Evolutionary conservation across 208 protist genomes (phyloP), one percentile per base, ranked within the genome.

Genomic region (Crithidia brevicula): DNA sequence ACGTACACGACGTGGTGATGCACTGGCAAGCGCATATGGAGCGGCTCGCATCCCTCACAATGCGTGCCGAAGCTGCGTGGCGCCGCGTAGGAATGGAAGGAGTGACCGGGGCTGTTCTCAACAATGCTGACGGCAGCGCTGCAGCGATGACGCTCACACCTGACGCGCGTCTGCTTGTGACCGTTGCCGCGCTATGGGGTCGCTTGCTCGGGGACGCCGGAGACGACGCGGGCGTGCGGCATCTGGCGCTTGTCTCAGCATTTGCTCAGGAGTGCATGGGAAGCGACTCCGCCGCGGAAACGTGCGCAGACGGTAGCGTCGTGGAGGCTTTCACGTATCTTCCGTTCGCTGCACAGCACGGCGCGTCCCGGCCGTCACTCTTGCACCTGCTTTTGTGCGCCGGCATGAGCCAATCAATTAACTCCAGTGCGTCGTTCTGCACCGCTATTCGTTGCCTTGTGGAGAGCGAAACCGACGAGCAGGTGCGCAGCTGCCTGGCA

Each of bases 161-260:
- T 4, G 53, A 57, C 3, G 42, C 69, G 30, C 23, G 36, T 8
- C 58, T 76, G 20, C 47, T 62, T 47, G 11, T 69, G 47, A 57
- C 36, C 1, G 43, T 76, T 1, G 67, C 74, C 9, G 42, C 52
- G n/a, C 63, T 81, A 11, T 81, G 74, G 74, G 74, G 74, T 3
- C 46, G 49, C 2, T 49, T 81, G 15, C 38, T 81, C 15, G 34
- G 5, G 33, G 45, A 27, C 16, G 47, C n/a, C 30, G 38, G 27
- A 36, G 8, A 15, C 64, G 28, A 9, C 42, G 38, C 2, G 36
- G 47, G 16, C 33, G 9, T 31, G 42, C 58, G 45, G 50, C 42
- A 46, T 23, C 30, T 28, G 11, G 59, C n/a, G 25, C 51, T 74
- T n/a, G 69, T 74, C 31, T 53, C 61, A 6, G 40, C 45, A 11